Evolutionary conservation across 2,329 filamentous ascomycete genomes (phyloP), one percentile per base, ranked within the genome.

Genomic region (Xylaria sp.): DNA sequence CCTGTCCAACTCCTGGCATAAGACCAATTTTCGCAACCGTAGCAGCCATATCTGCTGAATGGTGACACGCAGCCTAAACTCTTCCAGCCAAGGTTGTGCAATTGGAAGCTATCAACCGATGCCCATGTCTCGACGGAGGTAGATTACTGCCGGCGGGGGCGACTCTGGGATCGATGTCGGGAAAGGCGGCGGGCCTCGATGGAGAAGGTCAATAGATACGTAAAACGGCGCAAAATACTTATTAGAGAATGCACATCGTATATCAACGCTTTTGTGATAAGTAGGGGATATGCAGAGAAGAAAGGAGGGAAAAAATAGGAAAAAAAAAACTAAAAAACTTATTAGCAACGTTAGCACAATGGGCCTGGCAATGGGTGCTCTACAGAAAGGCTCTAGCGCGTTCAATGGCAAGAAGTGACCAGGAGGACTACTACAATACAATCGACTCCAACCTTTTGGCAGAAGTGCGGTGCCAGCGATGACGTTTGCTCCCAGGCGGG

Each of bases 1-100:
- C 60, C 50, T 62, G 63, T 55, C 52, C 52, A 16, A 62, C 54
- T 39, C 60, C 59, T 19, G 63, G 59, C 39, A 64, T 54, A 21
- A 58, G 57, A 46, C 56, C 60, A n/a, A 57, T 61, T 29, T 62
- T 66, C 6, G 68, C 68, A 44, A 71, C 67, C 43, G 66, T 71
- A 17, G 69, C 69, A 48, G 69, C 69, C 69, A 71, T 71, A 24
- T 45, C 16, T 45, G 42, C 39, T 41, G 38, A 21, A 18, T 45
- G 20, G 44, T 50, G 46, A 20, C 51, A 50, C 42, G 51, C 45
- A 43, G 44, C 29, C 39, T 26, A 41, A 2, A 38, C 17, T 56
- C 40, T 24, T 44, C 21, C 29, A 13, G 42, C 38, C 48, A 29
- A 11, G 39, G 41, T 54, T 46, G 50, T 40, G 56, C 53, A 54